These are phyloP conservation scores for Colletotrichum coccodes DNA, from an alignment of 2,329 filamentous ascomycete species.

Conservation along the genomic window DNA sequence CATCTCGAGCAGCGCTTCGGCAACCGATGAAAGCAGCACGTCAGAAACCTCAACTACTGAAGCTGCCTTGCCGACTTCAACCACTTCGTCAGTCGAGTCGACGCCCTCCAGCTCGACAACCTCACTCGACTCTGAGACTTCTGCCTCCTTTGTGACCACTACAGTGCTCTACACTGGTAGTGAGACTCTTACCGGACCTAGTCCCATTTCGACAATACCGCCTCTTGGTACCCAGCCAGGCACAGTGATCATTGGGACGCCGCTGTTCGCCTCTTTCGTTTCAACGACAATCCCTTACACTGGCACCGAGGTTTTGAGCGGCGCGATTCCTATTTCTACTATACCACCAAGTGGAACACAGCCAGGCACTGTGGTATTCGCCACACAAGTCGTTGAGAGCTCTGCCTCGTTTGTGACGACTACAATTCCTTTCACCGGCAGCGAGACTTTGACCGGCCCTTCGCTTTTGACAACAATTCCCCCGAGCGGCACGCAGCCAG, in stretches of 20 bases:
- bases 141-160: background rate
- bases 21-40: background rate
- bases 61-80: background rate
- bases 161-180: constrained; percentile 1
- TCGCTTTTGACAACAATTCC: background rate
- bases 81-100: background rate
- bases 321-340: background rate
- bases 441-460: background rate
- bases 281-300: background rate
- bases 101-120: background rate
- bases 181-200: constrained; percentile 13
- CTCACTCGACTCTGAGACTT: background rate
- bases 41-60: background rate
- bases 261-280: background rate
- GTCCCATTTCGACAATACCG: constrained; percentile 4
- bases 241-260: constrained; percentile 16
- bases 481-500: background rate
- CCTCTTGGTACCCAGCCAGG: constrained; percentile 8
- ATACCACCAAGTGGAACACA: background rate
- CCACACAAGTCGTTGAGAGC: background rate
- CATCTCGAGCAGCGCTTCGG: background rate
- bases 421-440: background rate
- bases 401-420: background rate
- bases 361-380: background rate
- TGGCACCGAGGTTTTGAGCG: background rate